Evolutionary conservation across 1,139 yeast species (phyloP), one percentile per base, ranked within the genome.

Genomic region (Blastobotrys aristatus): DNA sequence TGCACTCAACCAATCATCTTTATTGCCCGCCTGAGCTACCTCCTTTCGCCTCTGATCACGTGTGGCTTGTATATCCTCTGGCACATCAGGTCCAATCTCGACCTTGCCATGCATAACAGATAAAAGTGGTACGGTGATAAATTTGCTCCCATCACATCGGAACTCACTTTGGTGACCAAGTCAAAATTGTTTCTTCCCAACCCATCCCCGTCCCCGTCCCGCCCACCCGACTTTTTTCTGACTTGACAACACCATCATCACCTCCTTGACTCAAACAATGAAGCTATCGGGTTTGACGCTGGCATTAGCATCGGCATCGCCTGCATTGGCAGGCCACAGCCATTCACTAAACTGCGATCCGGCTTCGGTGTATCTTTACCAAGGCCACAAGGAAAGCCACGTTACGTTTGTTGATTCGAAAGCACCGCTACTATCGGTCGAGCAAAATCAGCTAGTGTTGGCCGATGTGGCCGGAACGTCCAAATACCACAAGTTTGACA

Each of bases 401-500:
- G 29, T 39, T n/a, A 38, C 48, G 4, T 38, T 40, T 40, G 41
- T 21, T 10, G 47, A 38, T n/a, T 16, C 39, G 8, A 26, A 21
- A 8, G 47, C 48, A 14, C 52, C 52, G 14, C 27, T 24, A 24
- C 43, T 52, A 40, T 48, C 50, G 35, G 27, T 50, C 31, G 57
- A 54, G 22, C 63, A 59, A 48, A 50, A 57, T 39, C 61, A 59
- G 51, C 53, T 59, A 24, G 58, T 59, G 29, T 49, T 60, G 26
- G 59, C 62, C 3, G 62, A 60, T 44, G 50, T 57, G 32, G 57
- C 53, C 14, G 62, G 62, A 5, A 51, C 58, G 18, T 43, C 54
- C 24, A 47, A 51, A 14, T 42, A 53, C 34, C 54, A 57, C 49
- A 21, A 34, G 8, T 42, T 53, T 27, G 30, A 46, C 26, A 48